Evolutionary conservation across 2,329 filamentous ascomycete genomes (phyloP).

Genomic region (Hysterium pulicare): DNA sequence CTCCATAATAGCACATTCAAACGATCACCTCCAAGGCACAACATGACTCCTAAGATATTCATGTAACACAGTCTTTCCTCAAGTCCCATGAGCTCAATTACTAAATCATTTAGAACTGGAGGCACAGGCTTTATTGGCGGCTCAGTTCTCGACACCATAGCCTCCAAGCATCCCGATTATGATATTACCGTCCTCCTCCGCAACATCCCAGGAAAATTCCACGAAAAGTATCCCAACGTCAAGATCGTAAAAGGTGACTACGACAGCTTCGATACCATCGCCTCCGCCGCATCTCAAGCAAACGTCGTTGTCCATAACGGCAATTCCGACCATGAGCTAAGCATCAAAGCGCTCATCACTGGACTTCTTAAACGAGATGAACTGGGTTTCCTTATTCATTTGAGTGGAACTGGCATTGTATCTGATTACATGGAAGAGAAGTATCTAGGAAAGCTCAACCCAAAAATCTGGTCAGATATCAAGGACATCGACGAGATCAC

Average conservation of each 20-base stretch:
- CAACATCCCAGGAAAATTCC: constrained; percentile 37
- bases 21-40: too few species aligned
- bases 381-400: constrained; percentile 50
- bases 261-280: constrained; percentile 43
- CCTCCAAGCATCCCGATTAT: constrained; percentile 46
- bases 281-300: constrained; percentile 44
- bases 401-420: constrained; percentile 54
- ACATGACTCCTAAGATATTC: constrained; percentile 33
- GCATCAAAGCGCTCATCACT: constrained; percentile 46
- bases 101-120: constrained; percentile 41
- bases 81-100: neutral
- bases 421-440: constrained; percentile 40
- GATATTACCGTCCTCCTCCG: constrained; percentile 46
- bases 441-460: constrained; percentile 19
- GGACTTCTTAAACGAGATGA: constrained; percentile 48
- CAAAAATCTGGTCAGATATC: constrained; percentile 56
- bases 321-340: constrained; percentile 25
- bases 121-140: constrained; percentile 55
- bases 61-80: constrained; percentile 13
- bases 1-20: too few species aligned
- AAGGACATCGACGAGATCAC: constrained; percentile 53
- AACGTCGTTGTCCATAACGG: constrained; percentile 48
- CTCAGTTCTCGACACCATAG: constrained; percentile 47
- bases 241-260: constrained; percentile 49
- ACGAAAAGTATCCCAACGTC: constrained; percentile 42